A percentile compares a stretch with the other conserved stretches of the same genome.
phyloP scores from a whole-genome alignment of 1,284 basidiomycete genomes.

The Fomitopsis schrenkii region DNA sequence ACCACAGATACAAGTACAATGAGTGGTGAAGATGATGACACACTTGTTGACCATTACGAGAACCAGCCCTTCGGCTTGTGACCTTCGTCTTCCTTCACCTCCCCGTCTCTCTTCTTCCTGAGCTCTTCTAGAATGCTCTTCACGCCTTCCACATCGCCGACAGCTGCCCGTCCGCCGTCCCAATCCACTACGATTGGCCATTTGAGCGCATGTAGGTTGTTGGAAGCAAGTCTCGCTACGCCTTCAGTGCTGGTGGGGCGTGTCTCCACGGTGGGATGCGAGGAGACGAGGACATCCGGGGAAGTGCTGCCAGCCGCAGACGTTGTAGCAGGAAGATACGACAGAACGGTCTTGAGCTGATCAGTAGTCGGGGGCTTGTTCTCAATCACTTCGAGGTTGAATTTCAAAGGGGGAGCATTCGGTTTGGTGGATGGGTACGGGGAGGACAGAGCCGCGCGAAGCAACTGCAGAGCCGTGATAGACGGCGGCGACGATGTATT shows the following conservation, averaged over 20 bases:
- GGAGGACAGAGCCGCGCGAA: slow-evolving; percentile 50
- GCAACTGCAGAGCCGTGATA: slow-evolving; percentile 49
- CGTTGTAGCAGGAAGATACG: slow-evolving; percentile 43
- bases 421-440: slow-evolving; percentile 54
- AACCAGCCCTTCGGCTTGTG: slow-evolving; percentile 8
- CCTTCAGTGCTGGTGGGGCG: slow-evolving; percentile 38
- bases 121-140: slow-evolving; percentile 57
- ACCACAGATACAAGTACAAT: neutral
- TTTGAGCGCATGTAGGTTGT: slow-evolving; percentile 48
- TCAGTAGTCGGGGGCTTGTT: slow-evolving; percentile 57
- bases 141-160: slow-evolving; percentile 69
- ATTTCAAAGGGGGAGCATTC: slow-evolving; percentile 50
- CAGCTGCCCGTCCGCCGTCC: slow-evolving; percentile 57
- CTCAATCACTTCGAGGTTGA: slow-evolving; percentile 70
- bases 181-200: slow-evolving; percentile 82
- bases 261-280: slow-evolving; percentile 48
- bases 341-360: slow-evolving; percentile 62
- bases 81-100: slow-evolving; percentile 19
- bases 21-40: neutral
- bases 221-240: slow-evolving; percentile 45
- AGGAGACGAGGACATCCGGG: slow-evolving; percentile 45
- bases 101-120: slow-evolving; percentile 60
- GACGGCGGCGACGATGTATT: slow-evolving; percentile 61
- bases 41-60: neutral
- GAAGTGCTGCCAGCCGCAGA: slow-evolving; percentile 23